Evolutionary conservation across 2,329 filamentous ascomycete genomes (phyloP), one percentile per base, ranked within the genome.

Genomic region (Metarhizium album): DNA sequence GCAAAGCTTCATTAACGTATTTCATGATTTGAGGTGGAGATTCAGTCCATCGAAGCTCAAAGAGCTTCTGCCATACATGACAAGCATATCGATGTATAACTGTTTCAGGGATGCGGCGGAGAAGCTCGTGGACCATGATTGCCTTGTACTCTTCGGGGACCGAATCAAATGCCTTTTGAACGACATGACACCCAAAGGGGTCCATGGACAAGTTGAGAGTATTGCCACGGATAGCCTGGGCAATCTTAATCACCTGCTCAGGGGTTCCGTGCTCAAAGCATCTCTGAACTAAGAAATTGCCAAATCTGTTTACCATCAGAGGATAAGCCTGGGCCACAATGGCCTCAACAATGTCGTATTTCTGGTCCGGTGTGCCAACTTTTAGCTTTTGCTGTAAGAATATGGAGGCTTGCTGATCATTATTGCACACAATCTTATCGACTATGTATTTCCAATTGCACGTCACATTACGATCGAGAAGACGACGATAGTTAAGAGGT

Each of bases 371-470:
- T 3, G 90, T 96, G 53, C 90, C 90, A 55, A 96, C 87, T 72
- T 98, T 98, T 59, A 98, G 86, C 73, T 98, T 98, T 71, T 98
- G 93, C 67, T 98, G 93, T 43, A 98, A 75, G 70, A 98, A 98
- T 62, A 98, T 97, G 2, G 93, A 98, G 9, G 94, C 93, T 69
- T 98, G 93, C 69, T 98, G 93, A 64, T 98, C 93, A 67, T 98
- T 97, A 73, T 90, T 96, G 79, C 89, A 94, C 58, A 98, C 90
- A 64, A 98, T 98, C 75, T 97, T 97, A 73, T 98, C 91, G 50
- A 98, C 93, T 60, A 98, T 96, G 66, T 95, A 96, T 71, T 93
- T 95, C 93, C 91, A 98, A 72, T 98, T 94, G 71, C 91, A 97
- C 62, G 87, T 95, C 68, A 95, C 89, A 64, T 91, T 95, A 63